phyloP scores from a whole-genome alignment of 805 yeast genomes.

The Barnettozyma sp. region DNA sequence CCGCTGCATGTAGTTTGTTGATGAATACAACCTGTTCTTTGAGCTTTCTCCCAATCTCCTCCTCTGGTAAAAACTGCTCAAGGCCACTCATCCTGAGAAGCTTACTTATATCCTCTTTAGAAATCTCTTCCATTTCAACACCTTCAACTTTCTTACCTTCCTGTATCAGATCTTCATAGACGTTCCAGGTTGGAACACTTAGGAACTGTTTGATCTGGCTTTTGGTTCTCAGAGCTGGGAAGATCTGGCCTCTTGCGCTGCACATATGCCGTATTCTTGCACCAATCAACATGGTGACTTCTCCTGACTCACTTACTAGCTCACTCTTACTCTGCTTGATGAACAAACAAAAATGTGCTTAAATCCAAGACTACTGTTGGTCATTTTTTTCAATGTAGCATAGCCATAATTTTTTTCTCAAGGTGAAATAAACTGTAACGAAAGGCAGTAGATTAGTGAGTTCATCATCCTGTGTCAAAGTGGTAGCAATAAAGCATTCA shows the following conservation, averaged over 20 bases:
- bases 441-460: too few relatives aligned
- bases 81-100: constrained; percentile 46
- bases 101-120: constrained; percentile 20
- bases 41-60: constrained; percentile 30
- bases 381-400: too few relatives aligned
- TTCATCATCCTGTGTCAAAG: too few relatives aligned
- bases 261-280: constrained; percentile 1
- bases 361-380: too few relatives aligned
- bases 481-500: too few relatives aligned
- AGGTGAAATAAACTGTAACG: too few relatives aligned
- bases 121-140: constrained; percentile 7
- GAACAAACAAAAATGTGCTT: not conserved
- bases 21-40: constrained; percentile 46
- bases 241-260: not conserved
- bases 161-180: constrained; percentile 13
- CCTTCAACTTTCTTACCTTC: too few relatives aligned
- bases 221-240: constrained; percentile 1
- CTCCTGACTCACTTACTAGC: too few relatives aligned
- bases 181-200: constrained; percentile 1
- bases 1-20: constrained; percentile 34
- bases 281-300: not conserved
- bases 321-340: too few relatives aligned
- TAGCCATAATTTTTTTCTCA: too few relatives aligned
- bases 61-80: constrained; percentile 25
- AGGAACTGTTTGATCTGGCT: not conserved